Evolutionary conservation across 2,329 filamentous ascomycete genomes (phyloP), one percentile per base, ranked within the genome.

Genomic region (Trichoderma semiorbis): DNA sequence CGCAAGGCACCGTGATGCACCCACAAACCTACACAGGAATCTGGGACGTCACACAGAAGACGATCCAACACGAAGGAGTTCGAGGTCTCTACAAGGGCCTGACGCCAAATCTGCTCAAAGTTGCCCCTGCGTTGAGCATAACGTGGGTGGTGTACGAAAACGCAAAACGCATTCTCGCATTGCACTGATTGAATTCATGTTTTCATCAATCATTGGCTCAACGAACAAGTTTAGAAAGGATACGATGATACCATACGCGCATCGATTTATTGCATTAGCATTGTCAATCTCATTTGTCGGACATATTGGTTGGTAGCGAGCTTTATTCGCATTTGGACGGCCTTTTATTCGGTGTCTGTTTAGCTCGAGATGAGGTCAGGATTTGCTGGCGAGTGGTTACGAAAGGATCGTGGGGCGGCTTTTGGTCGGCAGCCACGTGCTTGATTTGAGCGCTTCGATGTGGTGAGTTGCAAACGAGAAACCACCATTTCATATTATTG

Each of bases 121-220:
- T 99, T 43, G 94, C 96, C 11, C 96, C 96, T 2, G 94, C 96
- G 34, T 91, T 99, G 69, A 97, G 94, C 77, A 98, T 99, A 80
- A 95, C 94, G 69, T 97, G 96, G 86, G 90, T 97, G 78, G 92
- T 96, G 73, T 97, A 97, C 79, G 94, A 97, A 83, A 96, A 96
- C 79, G 90, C 93, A 70, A 97, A 97, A 85, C 89, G 87, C 76
- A 80, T 92, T 39, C 85, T 97, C 75, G 81, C 84, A 16, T 78
- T 90, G 76, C 84, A 86, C 74, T 81, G 73, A 75, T 67, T 55
- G 30, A 65, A 65, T 39, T 12, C 18, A 16, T 62, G 7, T 39
- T 18, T 62, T 18, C 14, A 62, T 62, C 65, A 60, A 58, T 58
- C 65, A 68, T 21, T 18, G 55, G 24, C 26, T 47, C 21, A 58